These are phyloP conservation scores for Alternaria atra DNA, from an alignment of 2,329 filamentous ascomycete genomes.

Conservation along the genomic window DNA sequence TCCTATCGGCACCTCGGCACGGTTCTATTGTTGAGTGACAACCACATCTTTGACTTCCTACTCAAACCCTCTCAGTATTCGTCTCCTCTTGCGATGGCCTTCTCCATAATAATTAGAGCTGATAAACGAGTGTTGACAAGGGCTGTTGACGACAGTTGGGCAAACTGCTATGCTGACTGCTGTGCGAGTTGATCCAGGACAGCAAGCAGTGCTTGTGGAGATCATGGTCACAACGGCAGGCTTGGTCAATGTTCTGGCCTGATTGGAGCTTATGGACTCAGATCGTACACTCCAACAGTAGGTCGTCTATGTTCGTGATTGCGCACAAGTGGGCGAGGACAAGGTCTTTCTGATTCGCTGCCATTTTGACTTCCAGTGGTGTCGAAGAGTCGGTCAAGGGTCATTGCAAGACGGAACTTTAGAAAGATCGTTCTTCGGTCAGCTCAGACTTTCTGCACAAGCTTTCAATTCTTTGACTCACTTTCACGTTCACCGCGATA, in stretches of 20 bases:
- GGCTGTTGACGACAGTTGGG: not conserved
- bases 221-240: not conserved
- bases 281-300: not conserved
- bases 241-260: not conserved
- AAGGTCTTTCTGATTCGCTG: not conserved
- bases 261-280: not conserved
- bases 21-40: not conserved
- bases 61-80: not conserved
- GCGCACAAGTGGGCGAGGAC: not conserved
- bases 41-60: not conserved
- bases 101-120: not conserved
- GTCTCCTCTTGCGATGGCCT: not conserved
- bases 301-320: not conserved
- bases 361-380: conserved; percentile 1
- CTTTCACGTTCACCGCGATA: not conserved
- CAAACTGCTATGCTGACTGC: not conserved
- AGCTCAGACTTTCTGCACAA: not conserved
- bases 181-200: not conserved
- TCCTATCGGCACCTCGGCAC: not conserved
- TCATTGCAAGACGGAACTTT: not conserved
- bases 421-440: not conserved
- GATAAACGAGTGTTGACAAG: not conserved
- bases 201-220: not conserved
- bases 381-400: not conserved
- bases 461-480: not conserved